Evolutionary conservation across 257 asterid species (phyloP).

Genomic region (Thymus quinquecostatus): DNA sequence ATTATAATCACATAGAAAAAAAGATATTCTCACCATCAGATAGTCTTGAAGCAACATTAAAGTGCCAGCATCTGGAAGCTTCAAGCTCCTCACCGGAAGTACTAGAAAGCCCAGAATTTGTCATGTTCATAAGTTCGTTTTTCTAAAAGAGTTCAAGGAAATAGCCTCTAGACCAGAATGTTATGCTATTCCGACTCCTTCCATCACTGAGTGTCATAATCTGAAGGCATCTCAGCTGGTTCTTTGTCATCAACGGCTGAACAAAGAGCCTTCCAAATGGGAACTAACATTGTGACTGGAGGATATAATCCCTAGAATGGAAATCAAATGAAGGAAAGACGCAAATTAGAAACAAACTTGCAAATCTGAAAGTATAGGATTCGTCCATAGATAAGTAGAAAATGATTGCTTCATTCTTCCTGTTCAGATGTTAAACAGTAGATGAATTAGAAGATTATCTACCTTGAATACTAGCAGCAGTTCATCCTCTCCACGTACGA

Average conservation of each 20-base stretch:
- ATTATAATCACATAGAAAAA: neutral
- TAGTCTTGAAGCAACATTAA: conserved; percentile 10
- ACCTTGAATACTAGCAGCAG: conserved; percentile 85
- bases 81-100: conserved; percentile 12
- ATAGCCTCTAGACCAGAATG: conserved; percentile 8
- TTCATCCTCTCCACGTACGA: conserved; percentile 69
- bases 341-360: neutral
- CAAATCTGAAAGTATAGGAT: conserved; percentile 6
- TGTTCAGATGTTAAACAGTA: conserved; percentile 7
- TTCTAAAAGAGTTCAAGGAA: conserved; percentile 6
- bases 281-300: conserved; percentile 73
- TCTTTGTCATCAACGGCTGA: conserved; percentile 47
- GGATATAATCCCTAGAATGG: conserved; percentile 63
- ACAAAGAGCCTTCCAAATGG: conserved; percentile 84
- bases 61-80: conserved; percentile 21
- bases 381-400: neutral
- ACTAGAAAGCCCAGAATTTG: conserved; percentile 18
- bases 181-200: conserved; percentile 3
- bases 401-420: neutral
- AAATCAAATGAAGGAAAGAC: conserved; percentile 8
- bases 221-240: conserved; percentile 18
- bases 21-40: conserved; percentile 20
- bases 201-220: conserved; percentile 28
- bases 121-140: conserved; percentile 1
- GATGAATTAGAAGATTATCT: conserved; percentile 16